Conservation (phyloP, 768 basidiomycete genomes). For the Lactarius sanguifluus region DNA sequence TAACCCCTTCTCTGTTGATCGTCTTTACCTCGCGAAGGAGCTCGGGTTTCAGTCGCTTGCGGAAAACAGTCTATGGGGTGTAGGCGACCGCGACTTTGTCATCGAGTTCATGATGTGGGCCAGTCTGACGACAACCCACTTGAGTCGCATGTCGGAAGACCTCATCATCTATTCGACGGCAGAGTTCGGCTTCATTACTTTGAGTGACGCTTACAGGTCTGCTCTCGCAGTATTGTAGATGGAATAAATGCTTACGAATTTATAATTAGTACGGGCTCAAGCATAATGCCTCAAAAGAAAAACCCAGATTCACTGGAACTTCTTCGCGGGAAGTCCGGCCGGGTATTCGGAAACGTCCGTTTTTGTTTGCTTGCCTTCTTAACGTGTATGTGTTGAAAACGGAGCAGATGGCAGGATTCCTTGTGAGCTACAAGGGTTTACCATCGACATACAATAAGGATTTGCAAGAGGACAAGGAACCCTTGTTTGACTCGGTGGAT, state of each 20-base stretch:
- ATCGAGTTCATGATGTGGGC: conserved; percentile 98
- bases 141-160: conserved; percentile 95
- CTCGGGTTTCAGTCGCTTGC: conserved; percentile 86
- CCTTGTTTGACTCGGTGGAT: conserved; percentile 91
- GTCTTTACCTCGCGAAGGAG: conserved; percentile 88
- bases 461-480: conserved; percentile 98
- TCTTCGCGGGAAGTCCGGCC: conserved; percentile 91
- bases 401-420: conserved; percentile 90
- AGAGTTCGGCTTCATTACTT: conserved; percentile 94
- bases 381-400: conserved; percentile 3
- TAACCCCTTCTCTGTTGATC: conserved; percentile 92
- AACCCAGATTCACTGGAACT: conserved; percentile 97
- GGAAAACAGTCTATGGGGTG: conserved; percentile 96
- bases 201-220: conserved; percentile 96
- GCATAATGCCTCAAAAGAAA: conserved; percentile 99
- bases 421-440: conserved; percentile 96
- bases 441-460: conserved; percentile 99
- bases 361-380: conserved; percentile 1
- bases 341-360: conserved; percentile 87
- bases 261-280: conserved; percentile 82
- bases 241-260: background rate
- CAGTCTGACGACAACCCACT: conserved; percentile 87
- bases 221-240: conserved; percentile 29
- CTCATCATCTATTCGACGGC: conserved; percentile 95
- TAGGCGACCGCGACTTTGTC: conserved; percentile 95